A percentile compares a stretch with the other conserved stretches of the same genome.
These are phyloP conservation scores for Metschnikowia sp. DNA, from an alignment of 805 yeast genomes.

Conservation along the genomic window DNA sequence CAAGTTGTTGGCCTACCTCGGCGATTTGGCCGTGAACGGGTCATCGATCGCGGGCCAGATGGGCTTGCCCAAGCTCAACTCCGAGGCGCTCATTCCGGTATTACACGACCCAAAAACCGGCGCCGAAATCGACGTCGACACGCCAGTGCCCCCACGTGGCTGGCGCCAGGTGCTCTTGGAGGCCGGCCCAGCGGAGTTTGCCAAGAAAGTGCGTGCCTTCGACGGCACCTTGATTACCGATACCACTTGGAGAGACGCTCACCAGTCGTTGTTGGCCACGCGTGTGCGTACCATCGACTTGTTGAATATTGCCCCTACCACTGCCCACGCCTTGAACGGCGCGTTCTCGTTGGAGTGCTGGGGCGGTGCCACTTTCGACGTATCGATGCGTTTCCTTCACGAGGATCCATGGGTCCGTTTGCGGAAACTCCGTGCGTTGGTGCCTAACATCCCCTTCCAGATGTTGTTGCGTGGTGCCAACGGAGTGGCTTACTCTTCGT, in stretches of 20 bases:
- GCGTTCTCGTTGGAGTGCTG: constrained; percentile 98
- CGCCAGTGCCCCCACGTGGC: constrained; percentile 61
- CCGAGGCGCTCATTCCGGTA: constrained; percentile 73
- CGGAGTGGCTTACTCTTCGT: constrained; percentile 96
- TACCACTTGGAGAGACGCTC: constrained; percentile 99
- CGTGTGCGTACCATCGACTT: constrained; percentile 94
- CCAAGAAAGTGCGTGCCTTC: constrained; percentile 77
- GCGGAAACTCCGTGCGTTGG: constrained; percentile 79
- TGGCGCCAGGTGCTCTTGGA: constrained; percentile 88
- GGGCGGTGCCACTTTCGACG: constrained; percentile 99
- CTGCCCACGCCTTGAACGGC: constrained; percentile 84
- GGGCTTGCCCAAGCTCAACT: constrained; percentile 79
- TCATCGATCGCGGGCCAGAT: constrained; percentile 93
- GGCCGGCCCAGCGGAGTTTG: constrained; percentile 87
- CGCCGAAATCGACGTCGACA: constrained; percentile 54
- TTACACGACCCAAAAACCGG: constrained; percentile 62
- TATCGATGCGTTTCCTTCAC: constrained; percentile 95
- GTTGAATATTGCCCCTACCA: constrained; percentile 86
- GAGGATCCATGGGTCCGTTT: constrained; percentile 99
- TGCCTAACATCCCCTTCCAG: constrained; percentile 98
- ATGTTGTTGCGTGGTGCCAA: constrained; percentile 99
- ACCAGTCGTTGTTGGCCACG: constrained; percentile 95
- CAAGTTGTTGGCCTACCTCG: constrained; percentile 85
- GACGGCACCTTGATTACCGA: constrained; percentile 93
- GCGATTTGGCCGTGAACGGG: constrained; percentile 93